Conservation (phyloP, 2,329 filamentous ascomycete genomes). For the Hawksworthiomyces lignivorus region DNA sequence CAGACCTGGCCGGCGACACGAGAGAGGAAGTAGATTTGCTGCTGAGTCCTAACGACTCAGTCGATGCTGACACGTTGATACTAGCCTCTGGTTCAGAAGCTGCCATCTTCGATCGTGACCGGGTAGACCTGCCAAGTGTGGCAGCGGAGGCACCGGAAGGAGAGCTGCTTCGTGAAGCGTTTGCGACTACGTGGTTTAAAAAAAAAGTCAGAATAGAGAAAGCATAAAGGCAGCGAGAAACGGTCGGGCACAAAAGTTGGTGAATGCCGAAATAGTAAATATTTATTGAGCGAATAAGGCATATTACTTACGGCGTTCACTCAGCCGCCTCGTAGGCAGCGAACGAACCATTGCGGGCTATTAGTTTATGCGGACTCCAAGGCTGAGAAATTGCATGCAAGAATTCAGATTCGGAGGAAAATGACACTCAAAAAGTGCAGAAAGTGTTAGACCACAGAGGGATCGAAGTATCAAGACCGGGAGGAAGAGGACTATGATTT, state of each 20-base stretch:
- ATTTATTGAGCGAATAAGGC: too few relatives aligned
- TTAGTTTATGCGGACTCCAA: too few relatives aligned
- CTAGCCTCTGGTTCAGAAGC: conserved; percentile 15
- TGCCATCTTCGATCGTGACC: conserved; percentile 1
- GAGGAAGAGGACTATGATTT: too few relatives aligned
- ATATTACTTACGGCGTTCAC: conserved; percentile 7
- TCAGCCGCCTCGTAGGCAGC: conserved; percentile 4
- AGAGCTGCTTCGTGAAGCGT: neutral
- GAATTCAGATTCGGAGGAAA: too few relatives aligned
- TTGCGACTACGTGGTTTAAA: neutral
- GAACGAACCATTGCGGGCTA: neutral
- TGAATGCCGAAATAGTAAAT: too few relatives aligned
- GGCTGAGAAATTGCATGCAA: too few relatives aligned
- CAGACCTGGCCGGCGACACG: conserved; percentile 25
- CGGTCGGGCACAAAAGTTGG: too few relatives aligned
- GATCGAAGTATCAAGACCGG: too few relatives aligned
- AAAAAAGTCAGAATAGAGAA: neutral
- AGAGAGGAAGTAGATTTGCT: conserved; percentile 28
- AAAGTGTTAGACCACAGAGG: neutral
- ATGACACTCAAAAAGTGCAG: neutral
- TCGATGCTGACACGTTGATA: conserved; percentile 10
- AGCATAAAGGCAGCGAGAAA: neutral
- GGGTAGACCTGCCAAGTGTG: conserved; percentile 3
- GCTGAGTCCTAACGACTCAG: conserved; percentile 18
- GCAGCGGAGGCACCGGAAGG: neutral